phyloP scores from a whole-genome alignment of 371 early-diverging fungal species.

The Mucor saturninus region DNA sequence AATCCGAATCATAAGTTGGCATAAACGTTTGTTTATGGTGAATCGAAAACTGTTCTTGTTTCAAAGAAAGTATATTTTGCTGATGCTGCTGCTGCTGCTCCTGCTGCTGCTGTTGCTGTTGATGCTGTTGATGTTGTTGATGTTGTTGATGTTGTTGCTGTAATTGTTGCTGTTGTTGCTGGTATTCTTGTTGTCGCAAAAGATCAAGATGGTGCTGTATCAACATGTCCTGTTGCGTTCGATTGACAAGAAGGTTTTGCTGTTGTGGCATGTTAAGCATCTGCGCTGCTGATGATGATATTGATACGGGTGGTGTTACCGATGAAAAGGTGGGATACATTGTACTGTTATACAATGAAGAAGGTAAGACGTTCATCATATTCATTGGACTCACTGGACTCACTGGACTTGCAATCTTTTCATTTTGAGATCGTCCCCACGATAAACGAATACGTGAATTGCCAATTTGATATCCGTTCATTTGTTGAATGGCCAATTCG shows the following conservation, averaged over 20 bases:
- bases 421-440: slow-evolving; percentile 82
- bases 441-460: slow-evolving; percentile 83
- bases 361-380: background rate
- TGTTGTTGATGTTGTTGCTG: background rate
- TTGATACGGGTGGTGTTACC: background rate
- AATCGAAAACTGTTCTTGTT: background rate
- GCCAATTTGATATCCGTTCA: slow-evolving; percentile 86
- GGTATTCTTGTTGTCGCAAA: no score
- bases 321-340: background rate
- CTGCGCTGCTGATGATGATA: background rate
- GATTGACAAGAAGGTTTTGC: no score
- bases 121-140: no score
- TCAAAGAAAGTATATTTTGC: background rate
- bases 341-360: background rate
- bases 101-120: no score
- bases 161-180: background rate
- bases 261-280: no score
- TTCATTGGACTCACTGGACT: background rate
- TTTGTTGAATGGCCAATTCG: slow-evolving; percentile 82
- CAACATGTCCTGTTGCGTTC: background rate
- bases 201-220: background rate
- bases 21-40: background rate
- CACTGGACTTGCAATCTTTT: background rate
- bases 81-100: no score
- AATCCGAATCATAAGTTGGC: background rate